A percentile compares a stretch with the other conserved stretches of the same genome.
phyloP scores from a whole-genome alignment of 345 rosid genomes.

The Corchorus olitorius region DNA sequence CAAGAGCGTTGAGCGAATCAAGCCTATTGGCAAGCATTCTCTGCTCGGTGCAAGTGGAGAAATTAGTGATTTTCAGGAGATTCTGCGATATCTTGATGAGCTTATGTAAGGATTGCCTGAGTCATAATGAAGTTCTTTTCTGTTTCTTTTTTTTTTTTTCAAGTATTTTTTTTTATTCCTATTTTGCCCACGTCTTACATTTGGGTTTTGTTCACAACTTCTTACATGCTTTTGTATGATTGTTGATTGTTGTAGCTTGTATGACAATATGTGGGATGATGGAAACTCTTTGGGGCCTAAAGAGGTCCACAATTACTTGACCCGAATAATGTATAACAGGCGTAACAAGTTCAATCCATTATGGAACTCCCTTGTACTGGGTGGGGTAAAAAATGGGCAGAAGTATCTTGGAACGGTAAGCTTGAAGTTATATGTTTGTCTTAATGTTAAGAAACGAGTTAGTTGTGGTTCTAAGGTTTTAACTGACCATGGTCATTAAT shows the following conservation, averaged over 20 bases:
- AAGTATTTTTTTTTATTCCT: neutral
- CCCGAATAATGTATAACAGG: constrained; percentile 94
- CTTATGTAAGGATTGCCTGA: constrained; percentile 60
- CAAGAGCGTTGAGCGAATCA: constrained; percentile 87
- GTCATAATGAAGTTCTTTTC: neutral
- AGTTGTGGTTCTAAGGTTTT: constrained; percentile 10
- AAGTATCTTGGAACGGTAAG: constrained; percentile 93
- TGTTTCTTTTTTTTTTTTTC: neutral
- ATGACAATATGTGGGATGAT: constrained; percentile 99
- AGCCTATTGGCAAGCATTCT: constrained; percentile 91
- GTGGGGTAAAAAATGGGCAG: constrained; percentile 92
- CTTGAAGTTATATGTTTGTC: constrained; percentile 9
- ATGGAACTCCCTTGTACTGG: constrained; percentile 97
- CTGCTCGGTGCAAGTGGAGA: constrained; percentile 98
- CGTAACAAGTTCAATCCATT: constrained; percentile 95
- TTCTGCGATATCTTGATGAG: constrained; percentile 81
- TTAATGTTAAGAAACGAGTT: constrained; percentile 2
- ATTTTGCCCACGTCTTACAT: neutral
- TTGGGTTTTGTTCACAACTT: constrained; percentile 18
- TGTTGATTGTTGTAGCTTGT: constrained; percentile 53
- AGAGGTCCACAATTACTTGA: constrained; percentile 94
- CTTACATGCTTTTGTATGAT: constrained; percentile 11
- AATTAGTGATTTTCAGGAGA: constrained; percentile 96
- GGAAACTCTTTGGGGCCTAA: constrained; percentile 98
- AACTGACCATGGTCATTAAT: constrained; percentile 18